Evolutionary conservation across 2,329 filamentous ascomycete species (phyloP), one percentile per base, ranked within the genome.

Genomic region (Aspergillus nomiae): DNA sequence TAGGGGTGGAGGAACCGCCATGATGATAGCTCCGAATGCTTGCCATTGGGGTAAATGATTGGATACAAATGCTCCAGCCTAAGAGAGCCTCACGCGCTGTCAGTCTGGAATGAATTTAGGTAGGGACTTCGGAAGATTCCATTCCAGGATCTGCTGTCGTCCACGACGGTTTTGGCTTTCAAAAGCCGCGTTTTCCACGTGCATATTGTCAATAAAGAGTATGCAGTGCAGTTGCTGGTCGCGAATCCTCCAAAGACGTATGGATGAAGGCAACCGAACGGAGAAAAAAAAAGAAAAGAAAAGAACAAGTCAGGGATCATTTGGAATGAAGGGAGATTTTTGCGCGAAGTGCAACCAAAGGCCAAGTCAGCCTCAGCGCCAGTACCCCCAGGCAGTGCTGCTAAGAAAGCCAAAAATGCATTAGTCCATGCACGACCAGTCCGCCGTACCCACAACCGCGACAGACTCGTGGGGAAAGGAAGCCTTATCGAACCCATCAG

Each of bases 71-170:
- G 28, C 30, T 53, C 30, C 50, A 53, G 19, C 4, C 28, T 19
- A 19, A 34, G 50, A 34, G 50, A 53, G 50, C 50, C 50, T 53
- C 50, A 53, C 50, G n/a, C 16, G 50, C 50, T 53, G 30, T 53
- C 30, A 53, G 16, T 34, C 19, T 14, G 30, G 11, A 36, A 24
- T 34, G 10, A 53, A 53, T 34, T n/a, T 10, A 32, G 28, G 19
- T 14, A 28, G 8, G 19, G 50, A 34, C 8, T 34, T 34, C 30
- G 30, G 50, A 53, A 53, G 21, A 59, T 36, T 26, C 32, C 34
- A 26, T 36, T 53, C 24, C 16, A 50, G 16, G 11, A 50, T 50
- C 24, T 16, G n/a, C 34, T 16, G 34, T 36, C 14, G 14, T 36
- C 34, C 12, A 46, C 45, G 45, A 50, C 46, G 28, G 46, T 50